A percentile compares a stretch with the other conserved stretches of the same genome.
Evolutionary conservation across 208 protist species (phyloP).

Genomic region (Trypanosoma lewisi): DNA sequence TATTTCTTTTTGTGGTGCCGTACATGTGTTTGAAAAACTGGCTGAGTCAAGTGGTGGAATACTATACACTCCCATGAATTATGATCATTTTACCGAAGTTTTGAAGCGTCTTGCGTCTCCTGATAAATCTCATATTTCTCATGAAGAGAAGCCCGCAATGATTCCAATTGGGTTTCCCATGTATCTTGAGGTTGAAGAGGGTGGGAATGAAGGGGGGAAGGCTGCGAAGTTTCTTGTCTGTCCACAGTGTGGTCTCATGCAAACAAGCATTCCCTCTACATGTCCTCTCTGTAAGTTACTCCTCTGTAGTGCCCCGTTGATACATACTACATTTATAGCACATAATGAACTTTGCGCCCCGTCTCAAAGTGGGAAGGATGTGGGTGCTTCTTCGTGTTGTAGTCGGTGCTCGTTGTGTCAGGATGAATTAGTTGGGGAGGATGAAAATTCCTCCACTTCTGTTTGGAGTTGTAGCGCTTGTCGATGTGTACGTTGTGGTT

Average conservation of each 20-base stretch:
- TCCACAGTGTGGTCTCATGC: conserved; percentile 75
- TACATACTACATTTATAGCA: conserved; percentile 62
- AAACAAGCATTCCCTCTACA: conserved; percentile 66
- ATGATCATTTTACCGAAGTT: conserved; percentile 68
- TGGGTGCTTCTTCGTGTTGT: too few species aligned
- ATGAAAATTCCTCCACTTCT: neutral
- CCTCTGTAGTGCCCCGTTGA: conserved; percentile 62
- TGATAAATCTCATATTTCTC: conserved; percentile 12
- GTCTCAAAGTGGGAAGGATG: conserved; percentile 12
- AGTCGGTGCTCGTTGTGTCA: conserved; percentile 23
- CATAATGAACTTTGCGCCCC: conserved; percentile 60
- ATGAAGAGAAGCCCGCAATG: conserved; percentile 24
- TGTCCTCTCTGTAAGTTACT: conserved; percentile 75
- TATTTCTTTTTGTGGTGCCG: conserved; percentile 74
- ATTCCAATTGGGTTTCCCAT: conserved; percentile 74
- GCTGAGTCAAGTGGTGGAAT: conserved; percentile 50
- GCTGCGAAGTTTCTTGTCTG: conserved; percentile 44
- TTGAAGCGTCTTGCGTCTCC: conserved; percentile 38
- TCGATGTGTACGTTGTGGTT: conserved; percentile 40
- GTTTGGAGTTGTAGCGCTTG: conserved; percentile 48
- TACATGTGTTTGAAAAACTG: conserved; percentile 72
- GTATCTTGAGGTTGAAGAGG: conserved; percentile 26
- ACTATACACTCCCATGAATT: conserved; percentile 74
- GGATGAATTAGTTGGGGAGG: neutral
- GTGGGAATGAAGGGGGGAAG: neutral